phyloP scores from a whole-genome alignment of 495 filamentous ascomycete genomes.

The Hyaloscypha finlandica region DNA sequence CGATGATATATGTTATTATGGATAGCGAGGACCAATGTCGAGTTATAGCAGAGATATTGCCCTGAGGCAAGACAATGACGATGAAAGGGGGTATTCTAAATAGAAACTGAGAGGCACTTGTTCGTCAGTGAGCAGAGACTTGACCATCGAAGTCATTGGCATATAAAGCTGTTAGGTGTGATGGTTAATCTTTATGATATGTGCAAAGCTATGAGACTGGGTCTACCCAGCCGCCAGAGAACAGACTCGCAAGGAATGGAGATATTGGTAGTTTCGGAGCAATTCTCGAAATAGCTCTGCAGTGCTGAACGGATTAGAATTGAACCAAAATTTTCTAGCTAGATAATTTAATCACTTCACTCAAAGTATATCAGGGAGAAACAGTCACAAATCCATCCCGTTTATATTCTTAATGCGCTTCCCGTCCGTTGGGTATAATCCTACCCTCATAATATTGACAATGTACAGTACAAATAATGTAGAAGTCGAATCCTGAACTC shows the following conservation, averaged over 20 bases:
- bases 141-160: constrained; percentile 10
- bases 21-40: no score
- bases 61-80: no score
- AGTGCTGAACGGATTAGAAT: background rate
- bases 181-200: background rate
- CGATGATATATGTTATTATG: no score
- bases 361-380: background rate
- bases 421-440: constrained; percentile 5
- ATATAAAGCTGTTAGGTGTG: background rate
- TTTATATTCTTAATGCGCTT: background rate
- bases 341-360: background rate
- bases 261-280: no score
- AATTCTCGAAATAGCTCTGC: no score
- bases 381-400: background rate
- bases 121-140: constrained; percentile 5
- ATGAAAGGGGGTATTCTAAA: no score
- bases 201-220: no score
- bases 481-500: constrained; percentile 14
- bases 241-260: no score
- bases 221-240: no score
- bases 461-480: constrained; percentile 25
- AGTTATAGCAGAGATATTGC: no score
- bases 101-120: no score
- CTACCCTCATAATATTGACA: constrained; percentile 28
- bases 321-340: background rate